Percentiles rank a stretch among this genome's conserved stretches.
Evolutionary conservation across 495 filamentous ascomycete species (phyloP).

Genomic region (Cryomyces minteri): DNA sequence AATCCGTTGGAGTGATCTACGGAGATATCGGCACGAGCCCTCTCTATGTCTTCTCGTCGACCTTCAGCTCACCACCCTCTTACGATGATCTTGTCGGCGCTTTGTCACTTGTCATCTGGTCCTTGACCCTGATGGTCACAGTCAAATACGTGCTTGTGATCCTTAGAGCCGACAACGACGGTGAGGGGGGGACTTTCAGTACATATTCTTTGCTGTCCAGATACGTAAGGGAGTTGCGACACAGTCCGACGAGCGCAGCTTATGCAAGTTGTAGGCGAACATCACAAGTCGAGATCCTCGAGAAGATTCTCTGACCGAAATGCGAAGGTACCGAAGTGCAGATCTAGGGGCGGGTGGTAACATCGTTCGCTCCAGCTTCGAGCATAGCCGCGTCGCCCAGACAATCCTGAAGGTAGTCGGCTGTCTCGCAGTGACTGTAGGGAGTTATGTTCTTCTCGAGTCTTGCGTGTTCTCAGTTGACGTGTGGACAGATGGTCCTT

Average conservation of each 20-base stretch:
- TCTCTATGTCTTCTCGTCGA: conserved; percentile 9
- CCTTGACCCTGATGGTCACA: conserved; percentile 52
- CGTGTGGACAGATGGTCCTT: conserved; percentile 51
- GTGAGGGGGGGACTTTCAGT: conserved; percentile 61
- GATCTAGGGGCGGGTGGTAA: conserved; percentile 33
- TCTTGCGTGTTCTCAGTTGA: too few species aligned
- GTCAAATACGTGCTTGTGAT: conserved; percentile 57
- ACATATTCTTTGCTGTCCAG: conserved; percentile 52
- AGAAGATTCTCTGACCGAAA: conserved; percentile 32
- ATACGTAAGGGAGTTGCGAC: conserved; percentile 27
- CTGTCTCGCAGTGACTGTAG: too few species aligned
- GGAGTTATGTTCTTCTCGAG: too few species aligned
- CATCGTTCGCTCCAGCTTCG: conserved; percentile 34
- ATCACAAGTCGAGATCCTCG: conserved; percentile 37
- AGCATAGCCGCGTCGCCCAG: conserved; percentile 32
- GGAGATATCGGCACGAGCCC: conserved; percentile 13
- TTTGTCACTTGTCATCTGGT: conserved; percentile 58
- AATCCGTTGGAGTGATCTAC: conserved; percentile 12
- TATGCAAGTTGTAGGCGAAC: conserved; percentile 22
- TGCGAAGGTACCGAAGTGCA: conserved; percentile 35
- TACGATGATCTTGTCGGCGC: conserved; percentile 47
- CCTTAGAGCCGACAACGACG: conserved; percentile 53
- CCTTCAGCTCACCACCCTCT: conserved; percentile 8
- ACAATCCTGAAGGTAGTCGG: conserved; percentile 42
- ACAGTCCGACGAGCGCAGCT: neutral